Conservation (phyloP, 148 eudicot genomes). For the Vaccinium darrowii region DNA sequence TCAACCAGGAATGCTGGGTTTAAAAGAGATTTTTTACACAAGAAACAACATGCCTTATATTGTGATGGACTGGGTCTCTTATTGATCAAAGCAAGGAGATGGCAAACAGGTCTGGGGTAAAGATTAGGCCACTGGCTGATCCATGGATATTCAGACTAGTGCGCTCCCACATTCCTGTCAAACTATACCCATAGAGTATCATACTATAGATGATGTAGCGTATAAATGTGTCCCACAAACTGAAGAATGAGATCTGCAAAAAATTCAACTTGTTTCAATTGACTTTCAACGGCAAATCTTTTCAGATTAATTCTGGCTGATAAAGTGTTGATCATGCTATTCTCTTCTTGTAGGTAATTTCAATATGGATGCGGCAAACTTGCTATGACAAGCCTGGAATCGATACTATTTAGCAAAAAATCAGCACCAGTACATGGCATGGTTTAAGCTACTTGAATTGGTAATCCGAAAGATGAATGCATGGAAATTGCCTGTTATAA, state of each 20-base stretch:
- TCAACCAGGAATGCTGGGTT: background rate
- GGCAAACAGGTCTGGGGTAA: background rate
- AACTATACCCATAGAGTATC: background rate
- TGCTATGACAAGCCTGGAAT: background rate
- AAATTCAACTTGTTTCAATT: background rate
- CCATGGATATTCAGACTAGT: background rate
- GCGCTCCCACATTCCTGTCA: background rate
- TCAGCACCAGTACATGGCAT: background rate
- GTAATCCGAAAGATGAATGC: background rate
- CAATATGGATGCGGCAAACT: conserved; percentile 13
- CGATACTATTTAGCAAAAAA: background rate
- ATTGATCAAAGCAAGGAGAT: background rate
- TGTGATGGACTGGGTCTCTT: background rate
- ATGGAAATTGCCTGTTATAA: background rate
- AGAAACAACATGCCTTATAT: background rate
- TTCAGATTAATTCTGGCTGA: background rate
- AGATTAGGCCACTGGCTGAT: background rate
- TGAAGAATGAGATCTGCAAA: background rate
- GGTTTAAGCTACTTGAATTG: conserved; percentile 5
- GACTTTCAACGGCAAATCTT: background rate
- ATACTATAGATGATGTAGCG: background rate
- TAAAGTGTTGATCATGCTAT: background rate
- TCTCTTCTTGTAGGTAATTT: background rate
- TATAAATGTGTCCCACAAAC: background rate
- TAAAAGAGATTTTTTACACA: background rate